Evolutionary conservation across 2,329 filamentous ascomycete genomes (phyloP), one percentile per base, ranked within the genome.

Genomic region (Colletotrichum orbiculare): DNA sequence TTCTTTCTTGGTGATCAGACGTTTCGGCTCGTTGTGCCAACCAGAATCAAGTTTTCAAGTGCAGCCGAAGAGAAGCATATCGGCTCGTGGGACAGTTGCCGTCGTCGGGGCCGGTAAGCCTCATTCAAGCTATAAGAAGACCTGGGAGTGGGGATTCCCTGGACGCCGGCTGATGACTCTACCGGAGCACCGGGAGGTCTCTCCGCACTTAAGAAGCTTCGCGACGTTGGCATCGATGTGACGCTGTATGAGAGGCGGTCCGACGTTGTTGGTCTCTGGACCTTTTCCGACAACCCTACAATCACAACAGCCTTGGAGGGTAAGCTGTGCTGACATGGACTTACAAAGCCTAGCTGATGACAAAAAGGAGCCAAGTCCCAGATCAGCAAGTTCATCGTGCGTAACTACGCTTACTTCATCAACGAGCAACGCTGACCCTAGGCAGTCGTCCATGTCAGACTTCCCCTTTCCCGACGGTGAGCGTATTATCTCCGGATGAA

Each of bases 311-410:
- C 45, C n/a, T 57, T 49, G 15, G 42, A 37, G 15, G 68, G 66
- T 8, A 69, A 69, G 13, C 15, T 17, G 8, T 17, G 15, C 43
- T 17, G 43, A 13, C n/a, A 7, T 46, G 12, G 1, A 10, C n/a
- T 8, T 46, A 6, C n/a, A 25, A 3, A 33, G 13, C 15, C 43
- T 46, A 17, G 25, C 35, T 35, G 42, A 10, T 2, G 33, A 8
- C 13, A 8, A 8, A 12, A 5, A 57, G 54, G 45, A 38, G 48
- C 54, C n/a, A 60, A 60, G 15, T 60, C 56, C 9, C 41, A 73
- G 45, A 53, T 72, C 9, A 73, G 71, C 69, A 72, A 71, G 37
- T 73, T 71, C 41, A 38, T 71, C 8, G 71, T 73, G 35, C 64
- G 67, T 52, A 15, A 11, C 35, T 8, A 6, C 38, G 15, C 10